phyloP scores from a whole-genome alignment of 257 asterid species.

The Penstemon newberryi region DNA sequence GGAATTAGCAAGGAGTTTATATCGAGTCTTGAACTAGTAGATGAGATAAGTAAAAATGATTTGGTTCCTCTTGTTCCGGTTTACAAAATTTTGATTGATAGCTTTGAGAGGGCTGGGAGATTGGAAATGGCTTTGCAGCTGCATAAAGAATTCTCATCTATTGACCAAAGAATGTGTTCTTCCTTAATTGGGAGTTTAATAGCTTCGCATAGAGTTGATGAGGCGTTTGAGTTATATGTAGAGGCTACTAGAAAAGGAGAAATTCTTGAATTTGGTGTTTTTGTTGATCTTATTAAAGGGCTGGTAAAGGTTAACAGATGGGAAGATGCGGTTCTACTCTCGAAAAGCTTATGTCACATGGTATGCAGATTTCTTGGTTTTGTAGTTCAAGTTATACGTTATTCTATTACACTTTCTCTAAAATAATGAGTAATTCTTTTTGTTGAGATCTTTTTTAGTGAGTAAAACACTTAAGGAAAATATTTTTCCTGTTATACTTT shows the following conservation, averaged over 20 bases:
- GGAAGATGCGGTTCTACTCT: constrained; percentile 75
- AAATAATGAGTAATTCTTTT: not conserved
- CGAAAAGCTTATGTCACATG: constrained; percentile 70
- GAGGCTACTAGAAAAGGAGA: constrained; percentile 59
- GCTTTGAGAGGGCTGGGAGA: constrained; percentile 75
- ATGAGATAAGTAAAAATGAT: constrained; percentile 53
- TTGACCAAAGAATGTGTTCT: constrained; percentile 44
- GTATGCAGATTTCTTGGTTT: constrained; percentile 37
- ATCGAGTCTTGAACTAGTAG: constrained; percentile 60
- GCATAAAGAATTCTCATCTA: constrained; percentile 50
- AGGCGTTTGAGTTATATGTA: constrained; percentile 65
- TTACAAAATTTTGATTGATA: constrained; percentile 71
- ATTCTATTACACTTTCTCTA: not conserved
- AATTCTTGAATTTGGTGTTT: constrained; percentile 54
- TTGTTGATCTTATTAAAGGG: constrained; percentile 68
- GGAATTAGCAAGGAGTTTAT: constrained; percentile 78
- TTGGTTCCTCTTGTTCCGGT: constrained; percentile 58
- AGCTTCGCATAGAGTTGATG: constrained; percentile 52
- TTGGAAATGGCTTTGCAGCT: constrained; percentile 71
- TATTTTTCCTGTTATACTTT: not conserved
- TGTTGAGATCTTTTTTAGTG: not conserved
- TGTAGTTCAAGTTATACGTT: not conserved
- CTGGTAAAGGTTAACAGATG: constrained; percentile 61
- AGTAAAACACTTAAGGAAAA: no score
- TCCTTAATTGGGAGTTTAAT: constrained; percentile 62